Evolutionary conservation across 768 basidiomycete genomes (phyloP).

Genomic region (Floccularia luteovirens): DNA sequence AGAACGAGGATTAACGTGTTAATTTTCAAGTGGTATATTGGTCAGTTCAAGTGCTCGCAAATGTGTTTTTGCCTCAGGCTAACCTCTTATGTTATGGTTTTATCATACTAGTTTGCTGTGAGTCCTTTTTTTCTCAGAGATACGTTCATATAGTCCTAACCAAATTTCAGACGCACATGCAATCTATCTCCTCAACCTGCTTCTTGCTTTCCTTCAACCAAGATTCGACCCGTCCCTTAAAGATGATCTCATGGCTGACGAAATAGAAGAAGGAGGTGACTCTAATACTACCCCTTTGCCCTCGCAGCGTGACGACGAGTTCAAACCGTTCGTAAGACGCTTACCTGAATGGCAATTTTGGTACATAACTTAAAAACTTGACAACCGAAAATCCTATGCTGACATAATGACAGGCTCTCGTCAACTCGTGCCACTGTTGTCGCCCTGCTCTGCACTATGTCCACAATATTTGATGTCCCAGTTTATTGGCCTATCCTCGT

Average conservation of each 20-base stretch:
- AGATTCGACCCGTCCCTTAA: constrained; percentile 96
- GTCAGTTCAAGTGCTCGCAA: constrained; percentile 38
- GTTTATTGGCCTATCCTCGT: constrained; percentile 99
- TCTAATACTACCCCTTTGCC: constrained; percentile 51
- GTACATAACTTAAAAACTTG: constrained; percentile 29
- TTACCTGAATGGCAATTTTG: constrained; percentile 98
- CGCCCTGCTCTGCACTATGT: constrained; percentile 74
- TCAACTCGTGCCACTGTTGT: constrained; percentile 84
- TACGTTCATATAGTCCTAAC: constrained; percentile 6
- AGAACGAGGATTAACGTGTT: constrained; percentile 3
- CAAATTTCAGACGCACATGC: constrained; percentile 71
- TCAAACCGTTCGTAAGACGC: constrained; percentile 92
- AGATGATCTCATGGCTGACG: constrained; percentile 88
- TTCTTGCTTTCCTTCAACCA: constrained; percentile 96
- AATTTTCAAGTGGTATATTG: constrained; percentile 77
- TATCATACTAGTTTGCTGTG: constrained; percentile 54
- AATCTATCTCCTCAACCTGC: constrained; percentile 92
- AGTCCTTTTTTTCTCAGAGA: constrained; percentile 19
- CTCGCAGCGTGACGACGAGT: constrained; percentile 81
- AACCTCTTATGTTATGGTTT: neutral
- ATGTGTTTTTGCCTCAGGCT: constrained; percentile 1
- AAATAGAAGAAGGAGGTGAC: constrained; percentile 90
- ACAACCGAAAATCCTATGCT: too few relatives aligned
- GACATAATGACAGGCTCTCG: constrained; percentile 71
- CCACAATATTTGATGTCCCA: constrained; percentile 87